Base-by-base conservation (phyloP, 495 filamentous ascomycete genomes). In the Astrothelium subdiscretum region DNA sequence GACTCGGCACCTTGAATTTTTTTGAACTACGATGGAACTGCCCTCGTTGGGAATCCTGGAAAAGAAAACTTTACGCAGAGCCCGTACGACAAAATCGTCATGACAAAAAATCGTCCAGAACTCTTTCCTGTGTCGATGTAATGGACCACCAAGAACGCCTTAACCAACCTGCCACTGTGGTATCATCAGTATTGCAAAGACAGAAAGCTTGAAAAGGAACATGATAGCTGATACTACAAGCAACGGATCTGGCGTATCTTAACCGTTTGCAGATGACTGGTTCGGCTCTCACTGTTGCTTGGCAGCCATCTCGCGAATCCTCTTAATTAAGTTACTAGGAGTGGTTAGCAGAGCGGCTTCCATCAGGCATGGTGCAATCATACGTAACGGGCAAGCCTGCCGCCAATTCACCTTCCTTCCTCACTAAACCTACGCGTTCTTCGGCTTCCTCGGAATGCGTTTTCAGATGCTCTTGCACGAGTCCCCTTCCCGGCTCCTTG, bases 381-480 rank as follows among this genome's bases (percentile, higher is more conserved):
- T 79, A 84, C 81, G 77, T 80, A 35, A 85, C 80, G 38, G 83
- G 84, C 63, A 85, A 63, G 60, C 81, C 77, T n/a, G 80, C 74
- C 61, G 71, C 60, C 62, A 64, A 15, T 20, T 54, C 66, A 61
- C 69, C 70, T 65, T 81, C 77, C 67, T 80, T 75, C 65, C 82
- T 77, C 27, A 88, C 75, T 31, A 87, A 68, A 58, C 84, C 78
- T 12, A 85, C 70, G 65, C 84, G 79, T 57, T 81, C 81, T 67
- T 86, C 82, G 0, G 79, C 82, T 0, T 79, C 78, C 66, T 78
- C 78, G n/a, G 85, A 81, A 74, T 94, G 89, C 48, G 80, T 77
- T 32, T 80, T 70, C 38, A 83, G 84, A 69, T 95, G 90, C 35
- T 81, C 74, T 42, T 77, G 73, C 48, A 92, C 87, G 20, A 83